These are phyloP conservation scores for Phylloboletellus chloephorus DNA, from an alignment of 1,284 basidiomycete genomes.

Conservation along the genomic window DNA sequence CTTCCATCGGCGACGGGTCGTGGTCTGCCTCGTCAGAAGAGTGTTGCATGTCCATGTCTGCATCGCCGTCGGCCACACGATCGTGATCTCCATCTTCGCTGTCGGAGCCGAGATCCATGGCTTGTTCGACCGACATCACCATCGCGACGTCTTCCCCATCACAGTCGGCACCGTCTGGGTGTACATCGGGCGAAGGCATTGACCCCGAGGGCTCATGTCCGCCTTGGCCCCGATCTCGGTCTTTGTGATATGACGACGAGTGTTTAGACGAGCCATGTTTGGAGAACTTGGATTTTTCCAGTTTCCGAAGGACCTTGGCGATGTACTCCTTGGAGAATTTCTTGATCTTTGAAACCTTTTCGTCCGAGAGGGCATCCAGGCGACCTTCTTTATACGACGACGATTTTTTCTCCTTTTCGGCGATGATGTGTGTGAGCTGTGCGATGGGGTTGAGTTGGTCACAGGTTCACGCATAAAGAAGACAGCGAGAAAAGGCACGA, in stretches of 20 bases:
- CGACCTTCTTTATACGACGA: constrained; percentile 65
- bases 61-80: constrained; percentile 26
- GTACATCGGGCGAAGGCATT: constrained; percentile 25
- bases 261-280: constrained; percentile 17
- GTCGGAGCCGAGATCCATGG: constrained; percentile 45
- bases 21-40: constrained; percentile 28
- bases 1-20: constrained; percentile 32
- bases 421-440: constrained; percentile 74
- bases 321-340: constrained; percentile 90
- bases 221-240: constrained; percentile 2
- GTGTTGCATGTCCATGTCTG: constrained; percentile 24
- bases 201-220: constrained; percentile 24
- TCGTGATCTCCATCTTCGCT: constrained; percentile 34
- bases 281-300: constrained; percentile 49
- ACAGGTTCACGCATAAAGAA: background rate
- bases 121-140: constrained; percentile 47
- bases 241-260: constrained; percentile 14
- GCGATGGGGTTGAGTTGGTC: constrained; percentile 3
- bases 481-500: constrained; percentile 2
- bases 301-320: constrained; percentile 57
- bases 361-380: constrained; percentile 75
- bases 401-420: constrained; percentile 92
- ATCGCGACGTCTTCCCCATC: constrained; percentile 30
- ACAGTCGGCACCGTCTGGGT: constrained; percentile 10
- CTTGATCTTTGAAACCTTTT: constrained; percentile 88